These are phyloP conservation scores for Daldinia decipiens DNA, from an alignment of 495 filamentous ascomycete species.

Conservation along the genomic window DNA sequence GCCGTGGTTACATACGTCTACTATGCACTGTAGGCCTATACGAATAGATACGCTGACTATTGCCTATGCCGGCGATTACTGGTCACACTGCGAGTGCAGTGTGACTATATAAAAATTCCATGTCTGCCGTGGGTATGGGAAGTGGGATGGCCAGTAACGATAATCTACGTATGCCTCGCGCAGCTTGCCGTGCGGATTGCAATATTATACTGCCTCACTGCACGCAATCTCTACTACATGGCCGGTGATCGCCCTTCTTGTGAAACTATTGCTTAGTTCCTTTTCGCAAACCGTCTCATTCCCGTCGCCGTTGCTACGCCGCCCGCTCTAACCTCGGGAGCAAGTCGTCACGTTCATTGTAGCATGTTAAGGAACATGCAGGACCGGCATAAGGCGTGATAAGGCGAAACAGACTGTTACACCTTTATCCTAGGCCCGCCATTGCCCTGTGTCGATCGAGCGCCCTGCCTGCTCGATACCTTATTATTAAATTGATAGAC, in stretches of 20 bases:
- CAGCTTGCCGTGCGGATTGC: slow-evolving; percentile 25
- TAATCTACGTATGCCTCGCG: slow-evolving; percentile 10
- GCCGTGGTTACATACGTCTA: slow-evolving; percentile 14
- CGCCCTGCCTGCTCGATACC: slow-evolving; percentile 11
- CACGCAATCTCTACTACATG: slow-evolving; percentile 29
- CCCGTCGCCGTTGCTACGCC: not conserved
- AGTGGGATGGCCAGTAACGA: slow-evolving; percentile 15
- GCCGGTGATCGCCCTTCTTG: slow-evolving; percentile 24
- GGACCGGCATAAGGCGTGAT: slow-evolving; percentile 22
- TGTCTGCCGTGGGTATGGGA: not conserved
- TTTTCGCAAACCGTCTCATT: slow-evolving; percentile 22
- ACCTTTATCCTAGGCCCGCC: slow-evolving; percentile 7
- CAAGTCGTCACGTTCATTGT: slow-evolving; percentile 11
- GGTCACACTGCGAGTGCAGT: slow-evolving; percentile 35
- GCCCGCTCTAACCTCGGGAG: slow-evolving; percentile 10
- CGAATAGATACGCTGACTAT: slow-evolving; percentile 27
- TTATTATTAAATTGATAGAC: slow-evolving; percentile 17
- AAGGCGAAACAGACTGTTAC: slow-evolving; percentile 32
- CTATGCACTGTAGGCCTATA: slow-evolving; percentile 11
- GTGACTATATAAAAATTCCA: slow-evolving; percentile 9
- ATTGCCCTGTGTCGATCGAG: slow-evolving; percentile 10
- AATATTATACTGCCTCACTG: slow-evolving; percentile 34
- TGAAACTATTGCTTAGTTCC: slow-evolving; percentile 8
- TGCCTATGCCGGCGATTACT: slow-evolving; percentile 17
- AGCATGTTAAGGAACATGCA: slow-evolving; percentile 2